Percentiles rank a stretch among this genome's conserved stretches.
These are phyloP conservation scores for Daldinia vernicosa DNA, from an alignment of 495 filamentous ascomycete genomes.

Conservation along the genomic window DNA sequence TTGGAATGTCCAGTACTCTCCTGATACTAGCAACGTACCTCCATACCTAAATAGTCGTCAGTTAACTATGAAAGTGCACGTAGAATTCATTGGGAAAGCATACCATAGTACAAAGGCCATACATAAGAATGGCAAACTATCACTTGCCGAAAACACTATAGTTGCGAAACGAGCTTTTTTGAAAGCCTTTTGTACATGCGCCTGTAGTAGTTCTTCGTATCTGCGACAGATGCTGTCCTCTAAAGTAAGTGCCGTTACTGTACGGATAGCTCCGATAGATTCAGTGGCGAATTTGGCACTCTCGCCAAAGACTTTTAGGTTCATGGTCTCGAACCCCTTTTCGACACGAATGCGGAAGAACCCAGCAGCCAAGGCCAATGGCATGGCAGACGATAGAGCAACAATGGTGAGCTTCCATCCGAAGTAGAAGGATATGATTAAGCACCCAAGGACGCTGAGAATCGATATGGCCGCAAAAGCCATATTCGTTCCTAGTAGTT, in stretches of 20 bases:
- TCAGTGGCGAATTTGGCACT: conserved; percentile 66
- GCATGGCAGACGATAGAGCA: conserved; percentile 59
- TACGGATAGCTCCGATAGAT: conserved; percentile 64
- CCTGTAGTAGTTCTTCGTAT: conserved; percentile 60
- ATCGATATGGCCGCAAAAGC: conserved; percentile 60
- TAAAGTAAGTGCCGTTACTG: conserved; percentile 64
- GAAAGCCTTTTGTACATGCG: conserved; percentile 62
- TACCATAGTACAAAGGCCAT: conserved; percentile 69
- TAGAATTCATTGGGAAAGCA: conserved; percentile 15
- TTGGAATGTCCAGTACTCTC: conserved; percentile 56
- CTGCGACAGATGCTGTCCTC: conserved; percentile 60
- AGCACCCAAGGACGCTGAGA: conserved; percentile 58
- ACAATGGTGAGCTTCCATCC: conserved; percentile 67
- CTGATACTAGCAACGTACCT: conserved; percentile 52
- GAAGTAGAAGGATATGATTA: conserved; percentile 62
- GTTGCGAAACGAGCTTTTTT: conserved; percentile 61
- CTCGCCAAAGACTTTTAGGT: conserved; percentile 61
- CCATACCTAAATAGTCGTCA: conserved; percentile 49
- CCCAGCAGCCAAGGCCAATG: conserved; percentile 58
- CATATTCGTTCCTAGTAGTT: conserved; percentile 67
- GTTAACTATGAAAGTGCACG: background rate
- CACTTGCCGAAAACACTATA: conserved; percentile 59
- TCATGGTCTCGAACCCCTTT: conserved; percentile 61
- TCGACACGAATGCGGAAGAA: conserved; percentile 64
- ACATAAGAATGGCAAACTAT: conserved; percentile 61